These are phyloP conservation scores for Phytophthora syringae DNA, from an alignment of 352 stramenopile species.

Conservation along the genomic window DNA sequence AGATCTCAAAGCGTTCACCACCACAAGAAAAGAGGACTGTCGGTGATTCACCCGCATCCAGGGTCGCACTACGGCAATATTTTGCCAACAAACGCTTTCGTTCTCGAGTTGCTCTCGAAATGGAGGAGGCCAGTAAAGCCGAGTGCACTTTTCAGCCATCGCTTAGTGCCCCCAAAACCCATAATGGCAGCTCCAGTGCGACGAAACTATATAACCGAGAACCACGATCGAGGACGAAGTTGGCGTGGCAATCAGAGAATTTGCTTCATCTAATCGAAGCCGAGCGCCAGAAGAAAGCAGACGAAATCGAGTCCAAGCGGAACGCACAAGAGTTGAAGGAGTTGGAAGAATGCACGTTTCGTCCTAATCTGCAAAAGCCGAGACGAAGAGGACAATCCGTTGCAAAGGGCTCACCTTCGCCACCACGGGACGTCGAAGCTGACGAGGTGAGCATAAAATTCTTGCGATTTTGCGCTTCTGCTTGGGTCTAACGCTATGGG, in stretches of 20 bases:
- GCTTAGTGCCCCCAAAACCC: constrained; percentile 38
- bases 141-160: constrained; percentile 79
- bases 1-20: constrained; percentile 8
- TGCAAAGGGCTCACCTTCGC: constrained; percentile 26
- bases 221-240: constrained; percentile 24
- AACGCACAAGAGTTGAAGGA: constrained; percentile 67
- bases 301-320: constrained; percentile 67
- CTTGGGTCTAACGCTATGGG: neutral
- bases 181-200: constrained; percentile 39
- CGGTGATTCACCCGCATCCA: constrained; percentile 22
- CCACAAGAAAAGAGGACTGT: constrained; percentile 15
- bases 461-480: neutral
- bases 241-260: constrained; percentile 67
- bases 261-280: constrained; percentile 75
- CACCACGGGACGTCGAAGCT: constrained; percentile 1
- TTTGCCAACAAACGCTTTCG: constrained; percentile 76
- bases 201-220: constrained; percentile 49
- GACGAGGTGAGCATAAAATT: constrained; percentile 20
- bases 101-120: constrained; percentile 70
- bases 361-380: constrained; percentile 55
- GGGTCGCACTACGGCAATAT: constrained; percentile 49
- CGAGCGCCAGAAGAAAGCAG: constrained; percentile 55
- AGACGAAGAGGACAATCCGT: constrained; percentile 12
- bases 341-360: constrained; percentile 86
- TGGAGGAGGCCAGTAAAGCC: constrained; percentile 68